phyloP scores from a whole-genome alignment of 768 basidiomycete species.

The Mycena polygramma region DNA sequence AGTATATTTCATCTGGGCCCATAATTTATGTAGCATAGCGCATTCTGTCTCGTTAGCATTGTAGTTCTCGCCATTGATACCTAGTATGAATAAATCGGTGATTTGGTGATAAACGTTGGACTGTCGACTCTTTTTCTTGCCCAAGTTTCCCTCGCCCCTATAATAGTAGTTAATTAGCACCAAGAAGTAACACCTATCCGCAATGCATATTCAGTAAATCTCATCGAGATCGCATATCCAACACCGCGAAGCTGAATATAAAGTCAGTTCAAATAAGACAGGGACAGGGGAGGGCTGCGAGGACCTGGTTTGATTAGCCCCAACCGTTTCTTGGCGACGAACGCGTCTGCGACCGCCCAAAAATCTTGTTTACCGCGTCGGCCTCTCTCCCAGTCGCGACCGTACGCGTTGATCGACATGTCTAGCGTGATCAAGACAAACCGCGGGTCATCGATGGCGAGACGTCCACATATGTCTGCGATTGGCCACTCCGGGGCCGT shows the following conservation, averaged over 20 bases:
- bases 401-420: conserved; percentile 15
- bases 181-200: neutral
- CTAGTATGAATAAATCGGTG: neutral
- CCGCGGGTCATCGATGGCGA: conserved; percentile 29
- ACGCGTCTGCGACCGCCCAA: conserved; percentile 26
- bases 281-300: neutral
- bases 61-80: neutral
- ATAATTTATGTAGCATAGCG: neutral
- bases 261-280: neutral
- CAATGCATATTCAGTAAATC: neutral
- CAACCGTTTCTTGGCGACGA: conserved; percentile 21
- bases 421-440: conserved; percentile 26
- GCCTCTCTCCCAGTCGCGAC: conserved; percentile 23
- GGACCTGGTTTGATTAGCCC: conserved; percentile 24
- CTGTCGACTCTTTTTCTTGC: too few relatives aligned
- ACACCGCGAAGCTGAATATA: conserved; percentile 4
- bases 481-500: conserved; percentile 33
- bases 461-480: conserved; percentile 26
- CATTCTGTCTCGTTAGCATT: neutral
- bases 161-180: neutral
- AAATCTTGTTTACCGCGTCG: conserved; percentile 26
- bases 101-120: neutral
- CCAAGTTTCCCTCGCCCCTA: too few relatives aligned
- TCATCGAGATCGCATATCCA: conserved; percentile 27
- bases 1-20: too few relatives aligned